These are phyloP conservation scores for Akanthomyces lecanii DNA, from an alignment of 2,329 filamentous ascomycete genomes.

Conservation along the genomic window DNA sequence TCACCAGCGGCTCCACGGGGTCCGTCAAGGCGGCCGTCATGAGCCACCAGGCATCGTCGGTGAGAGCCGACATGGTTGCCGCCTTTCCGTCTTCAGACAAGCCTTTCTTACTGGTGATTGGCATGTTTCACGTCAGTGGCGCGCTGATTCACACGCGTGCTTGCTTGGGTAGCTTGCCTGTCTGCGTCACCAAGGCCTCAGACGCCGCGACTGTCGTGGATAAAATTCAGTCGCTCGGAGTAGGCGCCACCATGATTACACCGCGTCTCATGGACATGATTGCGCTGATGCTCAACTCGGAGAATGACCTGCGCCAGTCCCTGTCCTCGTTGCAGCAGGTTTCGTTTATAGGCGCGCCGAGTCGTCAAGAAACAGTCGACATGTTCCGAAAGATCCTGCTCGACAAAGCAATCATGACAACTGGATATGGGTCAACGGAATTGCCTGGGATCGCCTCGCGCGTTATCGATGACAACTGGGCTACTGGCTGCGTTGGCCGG, in stretches of 20 bases:
- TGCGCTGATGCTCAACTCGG: neutral
- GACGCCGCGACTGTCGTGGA: neutral
- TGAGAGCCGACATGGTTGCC: neutral
- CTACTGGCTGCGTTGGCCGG: neutral
- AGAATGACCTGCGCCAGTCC: too few relatives aligned
- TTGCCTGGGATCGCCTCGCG: neutral
- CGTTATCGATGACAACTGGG: slow-evolving; percentile 2
- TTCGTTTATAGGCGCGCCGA: neutral
- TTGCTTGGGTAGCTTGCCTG: neutral
- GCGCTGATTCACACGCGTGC: neutral
- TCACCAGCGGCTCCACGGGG: slow-evolving; percentile 11
- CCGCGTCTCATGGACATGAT: slow-evolving; percentile 3
- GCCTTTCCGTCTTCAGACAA: neutral
- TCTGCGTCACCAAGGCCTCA: neutral
- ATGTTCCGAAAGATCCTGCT: neutral
- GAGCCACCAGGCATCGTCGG: neutral
- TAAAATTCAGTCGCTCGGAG: neutral
- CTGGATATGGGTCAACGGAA: neutral
- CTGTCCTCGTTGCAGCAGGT: neutral
- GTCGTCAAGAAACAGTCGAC: neutral
- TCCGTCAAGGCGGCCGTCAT: slow-evolving; percentile 11
- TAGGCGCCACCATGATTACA: neutral
- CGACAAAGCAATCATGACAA: neutral
- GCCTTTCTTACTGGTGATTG: neutral
- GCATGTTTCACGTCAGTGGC: slow-evolving; percentile 12